Evolutionary conservation across 2,329 filamentous ascomycete species (phyloP), one percentile per base, ranked within the genome.

Genomic region (Diplodia intermedia): DNA sequence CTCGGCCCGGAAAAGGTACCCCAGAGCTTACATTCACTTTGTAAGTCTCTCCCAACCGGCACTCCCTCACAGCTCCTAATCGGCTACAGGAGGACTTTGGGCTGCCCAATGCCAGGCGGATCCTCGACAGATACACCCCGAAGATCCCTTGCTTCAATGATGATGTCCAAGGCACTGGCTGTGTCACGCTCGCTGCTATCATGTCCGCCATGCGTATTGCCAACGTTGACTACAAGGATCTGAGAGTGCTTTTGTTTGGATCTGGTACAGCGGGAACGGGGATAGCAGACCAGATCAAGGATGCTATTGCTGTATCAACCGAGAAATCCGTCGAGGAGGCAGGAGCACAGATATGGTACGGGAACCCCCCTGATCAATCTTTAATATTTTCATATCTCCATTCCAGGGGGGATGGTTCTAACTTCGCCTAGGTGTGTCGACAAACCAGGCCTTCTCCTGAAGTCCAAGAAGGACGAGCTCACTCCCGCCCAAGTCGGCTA

Each of bases 71-170:
- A 29, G 23, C 23, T 54, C 9, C 50, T 69, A 33, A 69, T 53
- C 5, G 6, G 12, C 5, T 12, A 8, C 36, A 72, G 71, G 92
- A 97, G 74, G 93, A 97, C 75, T 96, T 97, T 80, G 93, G 92
- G 0, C 80, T 96, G 0, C 78, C 79, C 1, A 97, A 97, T 73
- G 91, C 92, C 0, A 85, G 91, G 36, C 86, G 91, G 3, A 86
- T 97, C 2, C 83, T 97, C 0, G 91, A 97, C 69, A 86, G 84
- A 43, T 97, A 95, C 73, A 86, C 90, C 0, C 84, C 89, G 0
- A 75, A 90, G 61, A 89, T 94, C 8, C 85, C 93, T 0, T 96
- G 92, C 77, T 97, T 97, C 83, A 97, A 97, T 74, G 93, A 97
- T 69, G 93, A 97, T 76, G 89, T 97, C 0, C 93, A 97, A 77